phyloP scores from a whole-genome alignment of 306 rosid genomes.

The Ochetophila trinervis region DNA sequence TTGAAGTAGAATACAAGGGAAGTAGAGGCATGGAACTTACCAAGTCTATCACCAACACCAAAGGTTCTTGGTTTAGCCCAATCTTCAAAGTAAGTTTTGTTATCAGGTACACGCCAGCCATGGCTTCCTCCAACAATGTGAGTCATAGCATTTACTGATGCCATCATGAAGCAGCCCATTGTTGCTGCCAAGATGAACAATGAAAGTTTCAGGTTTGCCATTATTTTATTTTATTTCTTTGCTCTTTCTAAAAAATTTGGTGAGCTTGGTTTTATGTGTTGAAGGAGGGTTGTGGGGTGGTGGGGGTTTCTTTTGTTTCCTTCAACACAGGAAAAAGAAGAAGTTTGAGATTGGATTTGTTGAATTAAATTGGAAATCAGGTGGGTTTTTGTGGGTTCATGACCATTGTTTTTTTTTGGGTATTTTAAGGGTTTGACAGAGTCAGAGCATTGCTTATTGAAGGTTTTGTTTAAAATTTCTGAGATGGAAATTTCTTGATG shows the following conservation, averaged over 20 bases:
- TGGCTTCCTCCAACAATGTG: slow-evolving; percentile 61
- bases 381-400: neutral
- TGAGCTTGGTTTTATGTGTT: slow-evolving; percentile 18
- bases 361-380: neutral
- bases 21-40: slow-evolving; percentile 30
- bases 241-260: neutral
- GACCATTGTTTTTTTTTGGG: neutral
- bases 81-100: slow-evolving; percentile 26
- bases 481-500: neutral
- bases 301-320: neutral
- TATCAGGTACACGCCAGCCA: slow-evolving; percentile 62
- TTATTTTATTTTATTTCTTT: slow-evolving; percentile 4
- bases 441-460: slow-evolving; percentile 25
- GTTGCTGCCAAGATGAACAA: slow-evolving; percentile 21
- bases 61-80: slow-evolving; percentile 62
- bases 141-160: slow-evolving; percentile 30
- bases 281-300: slow-evolving; percentile 15
- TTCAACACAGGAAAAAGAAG: neutral
- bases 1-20: neutral
- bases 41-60: slow-evolving; percentile 51
- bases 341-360: slow-evolving; percentile 2
- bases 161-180: slow-evolving; percentile 29
- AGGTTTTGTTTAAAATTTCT: slow-evolving; percentile 15
- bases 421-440: slow-evolving; percentile 26
- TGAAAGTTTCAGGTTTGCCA: slow-evolving; percentile 30